Evolutionary conservation across 495 filamentous ascomycete genomes (phyloP).

Genomic region (Parathielavia appendiculata): DNA sequence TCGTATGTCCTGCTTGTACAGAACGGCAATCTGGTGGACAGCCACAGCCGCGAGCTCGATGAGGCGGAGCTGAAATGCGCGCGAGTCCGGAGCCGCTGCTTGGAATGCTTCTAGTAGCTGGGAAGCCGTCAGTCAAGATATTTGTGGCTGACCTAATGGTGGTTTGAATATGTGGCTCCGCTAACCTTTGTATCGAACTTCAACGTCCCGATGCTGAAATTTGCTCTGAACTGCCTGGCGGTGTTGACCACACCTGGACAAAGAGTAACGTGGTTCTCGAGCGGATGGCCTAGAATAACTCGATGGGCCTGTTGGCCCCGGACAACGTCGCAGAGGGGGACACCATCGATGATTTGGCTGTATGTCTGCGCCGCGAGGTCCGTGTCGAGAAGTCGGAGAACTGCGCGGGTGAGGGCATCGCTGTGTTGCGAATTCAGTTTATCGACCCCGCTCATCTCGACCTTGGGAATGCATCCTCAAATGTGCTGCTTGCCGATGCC

Average conservation of each 20-base stretch:
- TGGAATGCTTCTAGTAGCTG: neutral
- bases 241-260: neutral
- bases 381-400: constrained; percentile 1
- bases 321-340: neutral
- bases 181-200: neutral
- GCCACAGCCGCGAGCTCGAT: constrained; percentile 7
- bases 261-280: neutral
- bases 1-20: constrained; percentile 1
- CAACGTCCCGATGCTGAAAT: neutral
- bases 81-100: neutral
- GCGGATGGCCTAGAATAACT: neutral
- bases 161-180: no score
- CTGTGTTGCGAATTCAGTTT: neutral
- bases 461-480: no score
- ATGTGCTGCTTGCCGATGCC: no score
- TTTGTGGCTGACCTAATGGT: neutral
- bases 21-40: constrained; percentile 4
- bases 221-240: neutral
- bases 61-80: neutral
- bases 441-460: neutral
- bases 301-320: neutral
- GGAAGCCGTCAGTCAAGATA: neutral
- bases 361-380: neutral
- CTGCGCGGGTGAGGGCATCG: neutral
- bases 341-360: neutral